phyloP scores from a whole-genome alignment of 2,329 filamentous ascomycete species.

The Coniochaeta sp. region DNA sequence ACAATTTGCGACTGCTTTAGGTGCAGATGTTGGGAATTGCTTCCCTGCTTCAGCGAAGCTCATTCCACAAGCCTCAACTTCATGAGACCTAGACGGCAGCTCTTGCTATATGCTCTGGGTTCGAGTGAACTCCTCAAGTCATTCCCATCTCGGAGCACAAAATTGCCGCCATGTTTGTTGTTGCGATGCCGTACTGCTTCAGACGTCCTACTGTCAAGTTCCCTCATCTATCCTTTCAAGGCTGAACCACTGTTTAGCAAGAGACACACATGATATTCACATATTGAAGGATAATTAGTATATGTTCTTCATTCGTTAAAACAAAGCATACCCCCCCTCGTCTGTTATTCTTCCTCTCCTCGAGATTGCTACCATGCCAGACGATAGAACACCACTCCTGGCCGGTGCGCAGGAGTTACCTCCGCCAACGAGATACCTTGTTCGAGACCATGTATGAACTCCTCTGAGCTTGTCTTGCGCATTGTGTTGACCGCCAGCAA shows the following conservation, averaged over 20 bases:
- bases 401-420: neutral
- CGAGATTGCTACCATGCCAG: neutral
- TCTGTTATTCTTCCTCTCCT: neutral
- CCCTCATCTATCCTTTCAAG: neutral
- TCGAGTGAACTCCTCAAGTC: neutral
- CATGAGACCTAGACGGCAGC: neutral
- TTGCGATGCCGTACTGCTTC: too few relatives aligned
- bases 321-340: too few relatives aligned
- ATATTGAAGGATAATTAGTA: too few relatives aligned
- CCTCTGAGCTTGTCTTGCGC: neutral
- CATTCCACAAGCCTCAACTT: neutral
- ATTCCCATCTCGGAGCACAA: too few relatives aligned
- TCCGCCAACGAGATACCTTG: neutral
- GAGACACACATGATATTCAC: too few relatives aligned
- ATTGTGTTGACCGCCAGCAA: conserved; percentile 16
- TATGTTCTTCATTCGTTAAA: too few relatives aligned
- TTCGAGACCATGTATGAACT: conserved; percentile 21
- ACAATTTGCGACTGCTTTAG: too few relatives aligned
- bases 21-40: too few relatives aligned
- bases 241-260: too few relatives aligned
- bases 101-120: neutral
- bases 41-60: neutral
- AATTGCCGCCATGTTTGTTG: too few relatives aligned
- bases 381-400: neutral
- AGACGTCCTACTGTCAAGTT: neutral